Evolutionary conservation across 2,329 filamentous ascomycete genomes (phyloP), one percentile per base, ranked within the genome.

Genomic region (Fusarium palustre): DNA sequence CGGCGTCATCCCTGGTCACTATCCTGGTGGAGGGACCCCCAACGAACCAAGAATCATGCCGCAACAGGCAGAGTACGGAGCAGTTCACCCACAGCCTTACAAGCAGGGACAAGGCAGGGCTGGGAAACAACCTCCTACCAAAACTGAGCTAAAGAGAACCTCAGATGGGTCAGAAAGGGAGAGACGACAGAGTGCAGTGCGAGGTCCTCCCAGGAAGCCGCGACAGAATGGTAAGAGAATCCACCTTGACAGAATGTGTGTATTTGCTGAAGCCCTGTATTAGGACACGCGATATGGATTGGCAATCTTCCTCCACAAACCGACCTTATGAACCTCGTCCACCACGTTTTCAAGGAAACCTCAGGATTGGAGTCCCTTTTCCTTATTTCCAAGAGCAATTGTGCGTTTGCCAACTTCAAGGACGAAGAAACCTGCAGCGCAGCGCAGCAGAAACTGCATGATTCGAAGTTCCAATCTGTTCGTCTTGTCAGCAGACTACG

Each of bases 381-480:
- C 71, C 82, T 98, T 36, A 98, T 98, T 41, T 95, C 94, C 0
- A 97, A 97, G 79, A 97, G 94, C 78, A 97, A 97, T 76, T 98
- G 95, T 76, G 95, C 94, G 0, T 98, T 98, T 81, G 93, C 97
- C 69, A 98, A 98, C 76, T 98, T 97, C 78, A 92, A 90, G 67
- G 91, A 93, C 52, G 94, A 97, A 74, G 81, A 84, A 5, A 88
- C 89, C 7, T 97, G 94, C 76, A 81, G 87, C 9, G 85, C 87
- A 11, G 95, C 95, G 0, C 92, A 97, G 82, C 86, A 89, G 46
- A 90, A 92, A 70, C 91, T 98, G 45, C 93, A 98, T 78, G 94
- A 98, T 75, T 97, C 94, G 2, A 90, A 91, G 58, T 97, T 97
- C 73, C 89, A 95, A 73, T 91, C 92, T 0, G 92, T 96, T 20